These are phyloP conservation scores for Aspergillus floridensis DNA, from an alignment of 2,329 filamentous ascomycete genomes.

Conservation along the genomic window DNA sequence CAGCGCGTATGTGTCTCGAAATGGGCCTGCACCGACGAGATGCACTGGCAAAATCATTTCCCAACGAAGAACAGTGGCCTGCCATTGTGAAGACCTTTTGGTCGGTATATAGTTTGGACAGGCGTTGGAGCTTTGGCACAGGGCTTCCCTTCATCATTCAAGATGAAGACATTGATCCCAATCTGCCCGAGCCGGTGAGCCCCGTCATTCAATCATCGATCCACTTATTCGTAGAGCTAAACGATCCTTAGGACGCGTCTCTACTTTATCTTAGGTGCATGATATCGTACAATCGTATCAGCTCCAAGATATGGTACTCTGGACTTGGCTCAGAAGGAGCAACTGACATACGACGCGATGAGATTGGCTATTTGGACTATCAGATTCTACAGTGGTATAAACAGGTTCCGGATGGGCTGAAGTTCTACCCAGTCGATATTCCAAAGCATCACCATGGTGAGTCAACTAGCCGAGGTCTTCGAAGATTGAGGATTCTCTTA, in stretches of 20 bases:
- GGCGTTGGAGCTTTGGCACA: conserved; percentile 85
- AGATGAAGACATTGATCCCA: conserved; percentile 79
- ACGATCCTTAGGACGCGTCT: conserved; percentile 38
- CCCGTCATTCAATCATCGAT: background rate
- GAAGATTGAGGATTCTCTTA: conserved; percentile 76
- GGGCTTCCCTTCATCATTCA: conserved; percentile 82
- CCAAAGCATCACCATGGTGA: conserved; percentile 43
- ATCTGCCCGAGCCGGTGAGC: conserved; percentile 72
- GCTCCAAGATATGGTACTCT: conserved; percentile 81
- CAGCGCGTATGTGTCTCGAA: conserved; percentile 74
- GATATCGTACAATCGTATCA: conserved; percentile 79
- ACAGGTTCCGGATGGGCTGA: conserved; percentile 62
- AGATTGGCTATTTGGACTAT: conserved; percentile 77
- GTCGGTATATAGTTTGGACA: conserved; percentile 80
- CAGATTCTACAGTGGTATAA: conserved; percentile 87
- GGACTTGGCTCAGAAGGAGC: conserved; percentile 68
- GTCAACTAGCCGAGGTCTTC: conserved; percentile 62
- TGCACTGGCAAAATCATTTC: conserved; percentile 65
- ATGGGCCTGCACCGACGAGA: conserved; percentile 79
- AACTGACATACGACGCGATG: conserved; percentile 65
- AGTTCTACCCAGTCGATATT: conserved; percentile 59
- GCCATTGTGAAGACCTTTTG: conserved; percentile 74
- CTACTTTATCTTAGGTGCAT: conserved; percentile 75
- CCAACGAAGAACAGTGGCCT: conserved; percentile 65
- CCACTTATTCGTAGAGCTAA: background rate